These are phyloP conservation scores for Pinus tabuliformis DNA, from an alignment of 75 land plant genomes.

Conservation along the genomic window DNA sequence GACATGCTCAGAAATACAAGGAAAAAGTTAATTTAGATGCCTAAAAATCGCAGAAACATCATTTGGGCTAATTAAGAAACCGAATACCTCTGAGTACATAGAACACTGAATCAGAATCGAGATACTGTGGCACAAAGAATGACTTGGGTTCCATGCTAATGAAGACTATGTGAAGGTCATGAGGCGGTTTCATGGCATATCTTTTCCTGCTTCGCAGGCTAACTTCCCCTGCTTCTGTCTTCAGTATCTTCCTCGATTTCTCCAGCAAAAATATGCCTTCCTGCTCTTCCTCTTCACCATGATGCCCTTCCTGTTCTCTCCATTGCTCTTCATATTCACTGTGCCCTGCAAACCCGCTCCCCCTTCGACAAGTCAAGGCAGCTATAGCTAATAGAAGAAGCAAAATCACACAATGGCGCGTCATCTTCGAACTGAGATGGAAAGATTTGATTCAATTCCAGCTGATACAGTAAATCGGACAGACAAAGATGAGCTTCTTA, in stretches of 20 bases:
- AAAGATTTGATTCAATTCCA: too few relatives aligned
- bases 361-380: neutral
- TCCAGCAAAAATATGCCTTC: slow-evolving; percentile 34
- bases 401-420: neutral
- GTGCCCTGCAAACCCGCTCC: neutral
- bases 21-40: neutral
- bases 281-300: too few relatives aligned
- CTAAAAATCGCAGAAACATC: neutral
- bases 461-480: too few relatives aligned
- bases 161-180: slow-evolving; percentile 53
- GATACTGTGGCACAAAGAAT: slow-evolving; percentile 66
- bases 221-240: slow-evolving; percentile 64
- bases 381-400: neutral
- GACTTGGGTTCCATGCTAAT: slow-evolving; percentile 69
- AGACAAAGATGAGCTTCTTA: too few relatives aligned
- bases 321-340: neutral
- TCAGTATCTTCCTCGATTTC: slow-evolving; percentile 36
- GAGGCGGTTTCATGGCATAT: too few relatives aligned
- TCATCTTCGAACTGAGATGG: neutral
- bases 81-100: slow-evolving; percentile 50
- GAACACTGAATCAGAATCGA: slow-evolving; percentile 50
- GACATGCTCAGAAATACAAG: neutral
- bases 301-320: neutral
- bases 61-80: neutral
- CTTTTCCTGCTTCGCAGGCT: slow-evolving; percentile 6